Conservation (phyloP, 192 early-diverging fungal species). For the Phycomyces nitens region DNA sequence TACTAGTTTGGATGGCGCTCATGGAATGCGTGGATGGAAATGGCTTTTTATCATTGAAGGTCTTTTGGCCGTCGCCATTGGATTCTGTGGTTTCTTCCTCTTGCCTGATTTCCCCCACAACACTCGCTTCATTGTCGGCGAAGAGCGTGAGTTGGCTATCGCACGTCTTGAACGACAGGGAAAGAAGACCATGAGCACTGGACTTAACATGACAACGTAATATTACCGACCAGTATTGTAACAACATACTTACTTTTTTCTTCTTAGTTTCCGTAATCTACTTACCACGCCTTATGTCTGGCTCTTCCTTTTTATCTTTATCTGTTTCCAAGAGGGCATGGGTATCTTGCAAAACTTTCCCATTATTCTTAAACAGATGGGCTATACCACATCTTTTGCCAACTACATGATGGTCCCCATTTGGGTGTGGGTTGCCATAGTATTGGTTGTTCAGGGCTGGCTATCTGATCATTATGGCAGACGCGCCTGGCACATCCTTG, state of each 20-base stretch:
- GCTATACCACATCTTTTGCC: conserved; percentile 32
- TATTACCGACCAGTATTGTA: no score
- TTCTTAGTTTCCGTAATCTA: conserved; percentile 18
- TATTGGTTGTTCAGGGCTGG: conserved; percentile 23
- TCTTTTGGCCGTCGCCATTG: conserved; percentile 43
- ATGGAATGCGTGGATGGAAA: conserved; percentile 40
- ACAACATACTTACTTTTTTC: no score
- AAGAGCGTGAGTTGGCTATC: conserved; percentile 23
- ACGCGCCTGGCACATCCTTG: conserved; percentile 21
- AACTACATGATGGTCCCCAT: conserved; percentile 44
- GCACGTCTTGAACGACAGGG: conserved; percentile 22
- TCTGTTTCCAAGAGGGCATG: conserved; percentile 27
- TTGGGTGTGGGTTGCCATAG: conserved; percentile 21
- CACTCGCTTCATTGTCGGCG: conserved; percentile 52
- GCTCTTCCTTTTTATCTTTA: conserved; percentile 13
- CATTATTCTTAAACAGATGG: conserved; percentile 40
- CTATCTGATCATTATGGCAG: conserved; percentile 10
- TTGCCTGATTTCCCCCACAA: conserved; percentile 53
- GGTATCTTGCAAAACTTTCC: conserved; percentile 31
- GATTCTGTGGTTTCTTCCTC: conserved; percentile 35
- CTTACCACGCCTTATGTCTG: conserved; percentile 19
- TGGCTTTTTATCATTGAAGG: conserved; percentile 62
- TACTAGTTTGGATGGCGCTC: conserved; percentile 45
- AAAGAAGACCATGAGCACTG: neutral
- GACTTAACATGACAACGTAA: conserved; percentile 20